A percentile compares a stretch with the other conserved stretches of the same genome.
These are phyloP conservation scores for Babesia sp. DNA, from an alignment of 169 alveolate genomes.

Conservation along the genomic window DNA sequence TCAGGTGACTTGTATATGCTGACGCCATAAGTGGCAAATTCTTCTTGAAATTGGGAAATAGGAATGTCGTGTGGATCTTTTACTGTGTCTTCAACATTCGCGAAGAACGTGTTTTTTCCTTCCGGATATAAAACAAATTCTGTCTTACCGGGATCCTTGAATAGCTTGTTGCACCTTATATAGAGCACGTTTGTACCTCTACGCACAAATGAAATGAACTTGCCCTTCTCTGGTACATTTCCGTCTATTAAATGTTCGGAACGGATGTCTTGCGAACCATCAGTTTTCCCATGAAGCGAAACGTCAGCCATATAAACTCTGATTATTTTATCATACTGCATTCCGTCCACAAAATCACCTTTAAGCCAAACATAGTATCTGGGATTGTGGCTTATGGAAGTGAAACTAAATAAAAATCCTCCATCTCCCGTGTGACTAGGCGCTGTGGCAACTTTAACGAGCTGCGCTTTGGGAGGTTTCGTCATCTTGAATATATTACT, in stretches of 20 bases:
- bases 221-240: not conserved
- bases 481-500: not conserved
- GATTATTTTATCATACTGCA: not conserved
- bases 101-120: constrained; percentile 20
- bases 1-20: constrained; percentile 44
- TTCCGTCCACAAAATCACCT: not conserved
- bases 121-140: constrained; percentile 9
- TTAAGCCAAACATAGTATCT: constrained; percentile 9
- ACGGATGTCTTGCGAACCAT: too few species aligned
- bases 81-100: not conserved
- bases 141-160: not conserved
- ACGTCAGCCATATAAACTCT: not conserved
- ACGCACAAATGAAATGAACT: not conserved
- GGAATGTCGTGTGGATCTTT: constrained; percentile 9
- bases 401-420: not conserved
- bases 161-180: not conserved
- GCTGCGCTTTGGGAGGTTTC: not conserved
- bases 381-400: not conserved
- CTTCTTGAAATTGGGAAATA: constrained; percentile 23
- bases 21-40: constrained; percentile 33
- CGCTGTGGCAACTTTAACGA: not conserved
- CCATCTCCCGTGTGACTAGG: not conserved
- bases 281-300: too few species aligned
- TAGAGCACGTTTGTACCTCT: not conserved
- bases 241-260: too few species aligned